Conservation (phyloP, 805 yeast genomes). For the Lipomyces sp. region DNA sequence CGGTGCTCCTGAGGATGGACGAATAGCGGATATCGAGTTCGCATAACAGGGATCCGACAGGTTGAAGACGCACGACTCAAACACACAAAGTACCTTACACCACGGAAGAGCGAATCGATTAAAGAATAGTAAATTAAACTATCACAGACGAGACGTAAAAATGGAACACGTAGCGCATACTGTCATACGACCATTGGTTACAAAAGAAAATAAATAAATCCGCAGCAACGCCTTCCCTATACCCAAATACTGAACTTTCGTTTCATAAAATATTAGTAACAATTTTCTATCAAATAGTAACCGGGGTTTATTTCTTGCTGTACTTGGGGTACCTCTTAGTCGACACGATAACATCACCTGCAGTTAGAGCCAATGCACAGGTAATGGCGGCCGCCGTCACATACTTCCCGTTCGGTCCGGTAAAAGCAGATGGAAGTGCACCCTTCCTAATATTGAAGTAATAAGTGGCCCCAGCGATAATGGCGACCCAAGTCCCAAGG, state of each 20-base stretch:
- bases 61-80: neutral
- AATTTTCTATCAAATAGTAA: neutral
- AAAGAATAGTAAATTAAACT: neutral
- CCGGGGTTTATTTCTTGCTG: constrained; percentile 6
- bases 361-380: constrained; percentile 13
- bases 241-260: neutral
- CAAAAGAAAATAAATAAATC: neutral
- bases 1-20: neutral
- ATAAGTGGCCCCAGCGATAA: constrained; percentile 2
- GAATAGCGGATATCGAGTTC: neutral
- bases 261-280: neutral
- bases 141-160: neutral
- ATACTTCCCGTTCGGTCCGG: constrained; percentile 8
- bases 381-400: constrained; percentile 11
- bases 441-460: neutral
- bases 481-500: constrained; percentile 16
- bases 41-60: neutral
- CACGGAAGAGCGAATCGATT: neutral
- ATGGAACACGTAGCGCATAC: neutral
- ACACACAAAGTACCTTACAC: neutral
- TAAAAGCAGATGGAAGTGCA: constrained; percentile 11
- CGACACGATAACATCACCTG: constrained; percentile 18
- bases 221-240: neutral
- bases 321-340: constrained; percentile 16
- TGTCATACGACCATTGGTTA: neutral